Evolutionary conservation across 2,329 filamentous ascomycete species (phyloP).

Genomic region (Aspergillus aculeatus): DNA sequence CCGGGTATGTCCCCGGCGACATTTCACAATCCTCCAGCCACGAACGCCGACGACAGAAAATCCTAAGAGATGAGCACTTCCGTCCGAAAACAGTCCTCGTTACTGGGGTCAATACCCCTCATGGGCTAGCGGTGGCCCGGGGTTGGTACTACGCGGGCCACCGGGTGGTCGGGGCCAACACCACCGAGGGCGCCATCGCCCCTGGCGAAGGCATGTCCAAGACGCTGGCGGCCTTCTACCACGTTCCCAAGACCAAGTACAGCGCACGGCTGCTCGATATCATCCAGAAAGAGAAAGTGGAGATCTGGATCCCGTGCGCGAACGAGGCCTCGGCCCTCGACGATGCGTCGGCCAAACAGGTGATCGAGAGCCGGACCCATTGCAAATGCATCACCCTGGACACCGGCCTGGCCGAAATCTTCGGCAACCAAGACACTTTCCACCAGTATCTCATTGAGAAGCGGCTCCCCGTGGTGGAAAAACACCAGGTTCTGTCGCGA

Average conservation of each 20-base stretch:
- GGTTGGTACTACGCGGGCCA: slow-evolving; percentile 64
- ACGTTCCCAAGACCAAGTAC: slow-evolving; percentile 52
- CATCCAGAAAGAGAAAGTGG: slow-evolving; percentile 59
- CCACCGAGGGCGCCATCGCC: slow-evolving; percentile 49
- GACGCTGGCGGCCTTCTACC: slow-evolving; percentile 57
- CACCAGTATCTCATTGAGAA: slow-evolving; percentile 57
- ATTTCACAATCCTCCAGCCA: slow-evolving; percentile 16
- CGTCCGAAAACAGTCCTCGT: slow-evolving; percentile 61
- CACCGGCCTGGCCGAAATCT: slow-evolving; percentile 52
- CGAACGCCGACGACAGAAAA: slow-evolving; percentile 22
- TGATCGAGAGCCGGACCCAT: slow-evolving; percentile 56
- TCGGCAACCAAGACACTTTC: slow-evolving; percentile 68
- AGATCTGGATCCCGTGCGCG: slow-evolving; percentile 73
- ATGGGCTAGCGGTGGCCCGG: slow-evolving; percentile 66
- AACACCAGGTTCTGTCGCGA: slow-evolving; percentile 53
- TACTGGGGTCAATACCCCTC: slow-evolving; percentile 70
- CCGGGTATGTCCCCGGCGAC: slow-evolving; percentile 29
- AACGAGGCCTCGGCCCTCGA: slow-evolving; percentile 65
- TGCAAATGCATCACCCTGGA: slow-evolving; percentile 67
- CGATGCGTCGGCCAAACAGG: slow-evolving; percentile 64
- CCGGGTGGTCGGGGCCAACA: slow-evolving; percentile 70
- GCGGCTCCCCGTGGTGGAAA: slow-evolving; percentile 56
- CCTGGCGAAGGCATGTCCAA: slow-evolving; percentile 60
- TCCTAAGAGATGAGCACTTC: slow-evolving; percentile 35
- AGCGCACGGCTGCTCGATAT: slow-evolving; percentile 58